A percentile compares a stretch with the other conserved stretches of the same genome.
Conservation (phyloP, 768 basidiomycete genomes). For the Hydnomerulius pinastri region DNA sequence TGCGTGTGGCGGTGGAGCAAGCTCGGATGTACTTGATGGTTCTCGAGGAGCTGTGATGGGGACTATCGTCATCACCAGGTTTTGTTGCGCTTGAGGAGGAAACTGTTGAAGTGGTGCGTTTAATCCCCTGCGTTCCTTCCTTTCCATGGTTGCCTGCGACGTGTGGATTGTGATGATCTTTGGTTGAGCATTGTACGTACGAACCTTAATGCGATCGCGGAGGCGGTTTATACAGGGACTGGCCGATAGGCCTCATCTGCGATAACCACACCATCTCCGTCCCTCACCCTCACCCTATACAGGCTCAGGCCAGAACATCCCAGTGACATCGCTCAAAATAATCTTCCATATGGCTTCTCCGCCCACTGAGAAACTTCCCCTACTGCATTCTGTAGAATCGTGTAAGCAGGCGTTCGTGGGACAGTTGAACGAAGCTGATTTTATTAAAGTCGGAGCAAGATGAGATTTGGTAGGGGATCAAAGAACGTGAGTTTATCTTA, state of each 20-base stretch:
- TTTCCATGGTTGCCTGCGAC: no score
- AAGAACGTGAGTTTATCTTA: constrained; percentile 93
- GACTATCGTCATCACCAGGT: no score
- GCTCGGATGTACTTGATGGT: no score
- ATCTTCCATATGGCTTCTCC: constrained; percentile 87
- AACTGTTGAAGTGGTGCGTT: no score
- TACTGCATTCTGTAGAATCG: constrained; percentile 77
- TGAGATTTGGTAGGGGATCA: constrained; percentile 95
- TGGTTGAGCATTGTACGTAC: no score
- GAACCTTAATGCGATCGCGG: no score
- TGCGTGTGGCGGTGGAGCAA: no score
- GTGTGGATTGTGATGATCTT: no score
- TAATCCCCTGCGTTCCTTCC: no score
- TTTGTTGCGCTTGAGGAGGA: no score
- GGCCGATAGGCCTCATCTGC: constrained; percentile 94
- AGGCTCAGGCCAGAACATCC: constrained; percentile 41
- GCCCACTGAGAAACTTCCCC: constrained; percentile 81
- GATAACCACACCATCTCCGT: constrained; percentile 78
- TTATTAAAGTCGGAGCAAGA: constrained; percentile 92
- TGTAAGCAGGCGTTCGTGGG: constrained; percentile 96
- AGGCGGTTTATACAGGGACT: constrained; percentile 96
- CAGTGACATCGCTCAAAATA: constrained; percentile 63
- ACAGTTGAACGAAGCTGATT: constrained; percentile 95
- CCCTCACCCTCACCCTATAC: constrained; percentile 37
- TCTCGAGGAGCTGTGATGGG: no score